phyloP scores from a whole-genome alignment of 1,139 yeast species.

The Scheffersomyces insectosa region DNA sequence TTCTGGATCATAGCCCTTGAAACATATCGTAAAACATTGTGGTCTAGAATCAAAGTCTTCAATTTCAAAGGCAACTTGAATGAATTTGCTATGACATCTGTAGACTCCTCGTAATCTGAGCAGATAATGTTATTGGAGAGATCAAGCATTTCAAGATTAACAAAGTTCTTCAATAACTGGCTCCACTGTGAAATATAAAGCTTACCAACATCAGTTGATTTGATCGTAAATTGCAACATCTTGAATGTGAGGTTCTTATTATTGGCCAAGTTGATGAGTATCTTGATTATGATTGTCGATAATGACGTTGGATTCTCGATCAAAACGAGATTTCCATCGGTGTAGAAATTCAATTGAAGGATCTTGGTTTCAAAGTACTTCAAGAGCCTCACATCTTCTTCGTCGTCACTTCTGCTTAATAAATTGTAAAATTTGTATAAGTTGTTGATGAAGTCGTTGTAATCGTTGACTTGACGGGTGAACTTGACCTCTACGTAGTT shows the following conservation, averaged over 20 bases:
- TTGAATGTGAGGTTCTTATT: slow-evolving; percentile 20
- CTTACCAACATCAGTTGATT: slow-evolving; percentile 39
- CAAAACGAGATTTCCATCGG: slow-evolving; percentile 29
- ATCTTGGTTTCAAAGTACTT: slow-evolving; percentile 19
- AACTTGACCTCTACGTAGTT: slow-evolving; percentile 27
- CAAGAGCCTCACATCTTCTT: slow-evolving; percentile 5
- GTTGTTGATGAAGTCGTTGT: slow-evolving; percentile 24
- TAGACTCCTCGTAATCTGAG: slow-evolving; percentile 16
- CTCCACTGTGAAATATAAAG: slow-evolving; percentile 37
- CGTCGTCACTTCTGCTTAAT: slow-evolving; percentile 16
- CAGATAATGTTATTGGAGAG: slow-evolving; percentile 29
- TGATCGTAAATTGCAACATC: slow-evolving; percentile 25
- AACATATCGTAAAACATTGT: slow-evolving; percentile 25
- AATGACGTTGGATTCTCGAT: slow-evolving; percentile 31
- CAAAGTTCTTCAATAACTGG: slow-evolving; percentile 27
- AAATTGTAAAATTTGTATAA: slow-evolving; percentile 22
- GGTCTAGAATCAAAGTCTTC: slow-evolving; percentile 23
- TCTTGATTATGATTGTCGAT: slow-evolving; percentile 28
- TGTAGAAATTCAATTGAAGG: slow-evolving; percentile 23
- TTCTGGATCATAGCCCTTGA: slow-evolving; percentile 21
- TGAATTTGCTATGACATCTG: slow-evolving; percentile 24
- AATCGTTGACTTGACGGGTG: slow-evolving; percentile 30
- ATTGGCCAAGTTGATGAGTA: slow-evolving; percentile 23
- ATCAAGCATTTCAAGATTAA: slow-evolving; percentile 22
- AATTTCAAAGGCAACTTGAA: slow-evolving; percentile 34